Conservation (phyloP, 495 filamentous ascomycete genomes). For the Extremus antarcticus region DNA sequence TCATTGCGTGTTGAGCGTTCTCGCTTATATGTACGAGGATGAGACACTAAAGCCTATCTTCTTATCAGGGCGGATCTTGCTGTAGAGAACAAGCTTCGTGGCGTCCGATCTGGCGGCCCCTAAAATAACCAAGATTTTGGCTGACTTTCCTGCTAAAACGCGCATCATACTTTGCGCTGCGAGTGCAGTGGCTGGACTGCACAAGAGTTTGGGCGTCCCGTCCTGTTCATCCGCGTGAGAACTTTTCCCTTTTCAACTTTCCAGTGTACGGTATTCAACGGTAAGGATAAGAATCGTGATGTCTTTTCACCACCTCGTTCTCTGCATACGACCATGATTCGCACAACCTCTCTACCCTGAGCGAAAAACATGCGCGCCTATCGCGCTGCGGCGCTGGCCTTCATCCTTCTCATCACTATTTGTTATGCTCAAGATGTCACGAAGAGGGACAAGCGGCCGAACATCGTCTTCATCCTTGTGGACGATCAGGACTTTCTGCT, state of each 20-base stretch:
- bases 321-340: no score
- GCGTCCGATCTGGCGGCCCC: neutral
- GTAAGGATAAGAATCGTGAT: no score
- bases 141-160: neutral
- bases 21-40: no score
- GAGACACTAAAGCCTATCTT: no score
- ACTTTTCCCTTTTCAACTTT: neutral
- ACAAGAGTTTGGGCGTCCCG: neutral
- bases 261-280: no score
- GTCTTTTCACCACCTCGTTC: no score
- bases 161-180: neutral
- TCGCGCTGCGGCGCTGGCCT: neutral
- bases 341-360: no score
- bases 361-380: no score
- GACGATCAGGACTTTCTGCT: slow-evolving; percentile 10
- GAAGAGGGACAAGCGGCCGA: slow-evolving; percentile 2
- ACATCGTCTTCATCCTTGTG: slow-evolving; percentile 10
- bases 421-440: neutral
- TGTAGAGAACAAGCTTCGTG: neutral
- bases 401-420: neutral
- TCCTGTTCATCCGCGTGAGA: neutral
- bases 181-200: neutral
- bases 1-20: neutral
- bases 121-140: neutral
- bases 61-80: no score